Base-by-base conservation (phyloP, 2,329 filamentous ascomycete species). In the Pseudomassariella vexata region DNA sequence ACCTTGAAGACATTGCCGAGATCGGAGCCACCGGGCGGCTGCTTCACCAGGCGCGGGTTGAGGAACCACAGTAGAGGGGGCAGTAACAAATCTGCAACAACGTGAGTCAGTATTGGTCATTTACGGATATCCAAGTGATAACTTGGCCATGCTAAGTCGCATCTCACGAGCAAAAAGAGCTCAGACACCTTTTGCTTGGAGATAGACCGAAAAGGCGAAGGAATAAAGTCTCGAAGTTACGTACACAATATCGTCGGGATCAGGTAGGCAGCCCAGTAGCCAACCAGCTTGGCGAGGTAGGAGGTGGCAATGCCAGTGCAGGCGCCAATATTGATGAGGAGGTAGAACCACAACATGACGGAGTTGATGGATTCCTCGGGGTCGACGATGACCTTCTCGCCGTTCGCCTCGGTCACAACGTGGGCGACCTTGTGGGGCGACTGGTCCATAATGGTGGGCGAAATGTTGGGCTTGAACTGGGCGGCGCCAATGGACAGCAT, bases 391-490 rank as follows among this genome's bases (percentile, higher is more conserved):
- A 83, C 75, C 23, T 70, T 69, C 52, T 82, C 74, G 20, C 79
- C 79, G 2, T 58, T 70, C 36, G 54, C 52, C 3, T 70, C 52
- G 6, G 63, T 71, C 35, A 68, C 58, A 26, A 80, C 64, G 27
- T 64, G 66, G 9, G 70, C 63, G 22, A 68, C 66, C 17, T 73
- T 73, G 22, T 72, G 67, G 7, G 60, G 66, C 47, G 77, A 73
- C 50, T 85, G 79, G 44, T 85, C 80, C n/a, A 80, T 75, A 19
- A 85, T 67, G 5, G 82, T 63, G 1, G 79, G 77, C 0, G 77
- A 76, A 23, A 88, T 78, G 43, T 85, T 86, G 24, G 79, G 62
- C 60, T 87, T 88, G 66, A 86, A 85, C 48, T 65, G 58, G 34
- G 57, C 82, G 3, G 81, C 82, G 20, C 82, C 82, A 6, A 85